These are phyloP conservation scores for Leavenworthia alabamica DNA, from an alignment of 345 rosid species.

Conservation along the genomic window DNA sequence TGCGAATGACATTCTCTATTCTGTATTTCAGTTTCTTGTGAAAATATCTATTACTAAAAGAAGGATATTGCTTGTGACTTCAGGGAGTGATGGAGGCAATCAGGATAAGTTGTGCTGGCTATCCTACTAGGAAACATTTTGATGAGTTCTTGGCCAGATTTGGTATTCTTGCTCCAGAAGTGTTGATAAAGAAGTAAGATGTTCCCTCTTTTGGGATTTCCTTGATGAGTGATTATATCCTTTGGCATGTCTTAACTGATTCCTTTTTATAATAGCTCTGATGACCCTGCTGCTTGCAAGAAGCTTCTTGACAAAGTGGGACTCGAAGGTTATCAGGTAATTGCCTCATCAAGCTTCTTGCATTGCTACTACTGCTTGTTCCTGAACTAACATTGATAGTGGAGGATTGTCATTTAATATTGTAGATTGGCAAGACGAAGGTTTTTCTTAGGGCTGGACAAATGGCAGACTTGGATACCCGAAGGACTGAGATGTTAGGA, in stretches of 20 bases:
- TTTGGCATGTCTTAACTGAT: slow-evolving; percentile 1
- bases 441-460: slow-evolving; percentile 36
- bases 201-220: background rate
- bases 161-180: slow-evolving; percentile 86
- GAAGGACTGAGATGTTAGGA: slow-evolving; percentile 38
- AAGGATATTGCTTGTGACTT: slow-evolving; percentile 7
- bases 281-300: slow-evolving; percentile 88
- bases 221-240: background rate
- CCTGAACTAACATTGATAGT: background rate
- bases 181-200: slow-evolving; percentile 69
- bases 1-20: slow-evolving; percentile 37
- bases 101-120: slow-evolving; percentile 97
- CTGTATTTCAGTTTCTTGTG: background rate
- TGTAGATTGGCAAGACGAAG: slow-evolving; percentile 37
- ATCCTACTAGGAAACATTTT: slow-evolving; percentile 86
- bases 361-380: slow-evolving; percentile 1
- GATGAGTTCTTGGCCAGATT: slow-evolving; percentile 86
- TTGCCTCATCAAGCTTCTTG: slow-evolving; percentile 1
- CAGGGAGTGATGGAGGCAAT: slow-evolving; percentile 99
- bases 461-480: slow-evolving; percentile 38
- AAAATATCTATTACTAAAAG: background rate
- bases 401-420: background rate
- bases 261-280: slow-evolving; percentile 47
- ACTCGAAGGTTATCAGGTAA: slow-evolving; percentile 90
- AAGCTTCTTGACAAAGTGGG: slow-evolving; percentile 75